Evolutionary conservation across 2,329 filamentous ascomycete species (phyloP).

Genomic region (Cladorrhinum sp.): DNA sequence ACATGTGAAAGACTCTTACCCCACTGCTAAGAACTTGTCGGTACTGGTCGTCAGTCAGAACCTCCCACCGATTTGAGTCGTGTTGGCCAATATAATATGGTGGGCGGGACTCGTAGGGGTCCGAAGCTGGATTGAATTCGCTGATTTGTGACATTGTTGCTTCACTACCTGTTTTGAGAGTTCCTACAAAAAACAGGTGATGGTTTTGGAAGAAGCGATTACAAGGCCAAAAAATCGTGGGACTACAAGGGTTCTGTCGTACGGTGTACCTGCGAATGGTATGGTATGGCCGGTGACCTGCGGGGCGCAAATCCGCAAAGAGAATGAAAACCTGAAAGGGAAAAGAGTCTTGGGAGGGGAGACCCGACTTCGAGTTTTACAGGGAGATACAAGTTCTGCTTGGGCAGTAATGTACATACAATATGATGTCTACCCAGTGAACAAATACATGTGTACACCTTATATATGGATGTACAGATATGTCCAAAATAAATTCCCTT

Average conservation of each 20-base stretch:
- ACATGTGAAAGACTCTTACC: conserved; percentile 52
- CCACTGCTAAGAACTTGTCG: conserved; percentile 65
- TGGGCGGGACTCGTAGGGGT: conserved; percentile 36
- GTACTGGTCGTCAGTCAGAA: conserved; percentile 63
- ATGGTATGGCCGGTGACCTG: too few species aligned
- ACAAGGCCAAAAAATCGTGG: not conserved
- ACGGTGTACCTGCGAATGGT: too few species aligned
- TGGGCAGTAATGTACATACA: too few species aligned
- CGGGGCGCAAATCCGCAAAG: too few species aligned
- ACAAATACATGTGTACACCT: too few species aligned
- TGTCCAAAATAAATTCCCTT: too few species aligned
- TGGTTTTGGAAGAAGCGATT: not conserved
- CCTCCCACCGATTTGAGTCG: conserved; percentile 59
- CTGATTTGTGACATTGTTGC: conserved; percentile 25
- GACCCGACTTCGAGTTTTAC: too few species aligned
- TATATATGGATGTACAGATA: too few species aligned
- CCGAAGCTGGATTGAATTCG: conserved; percentile 30
- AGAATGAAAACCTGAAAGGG: too few species aligned
- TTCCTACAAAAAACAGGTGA: not conserved
- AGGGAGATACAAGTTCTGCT: too few species aligned
- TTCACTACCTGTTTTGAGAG: not conserved
- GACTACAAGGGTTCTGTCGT: not conserved
- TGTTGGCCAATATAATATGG: conserved; percentile 71
- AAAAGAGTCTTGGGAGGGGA: too few species aligned
- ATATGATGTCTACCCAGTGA: too few species aligned